Conservation (phyloP, 2,329 filamentous ascomycete genomes). For the Didymella lethalis region DNA sequence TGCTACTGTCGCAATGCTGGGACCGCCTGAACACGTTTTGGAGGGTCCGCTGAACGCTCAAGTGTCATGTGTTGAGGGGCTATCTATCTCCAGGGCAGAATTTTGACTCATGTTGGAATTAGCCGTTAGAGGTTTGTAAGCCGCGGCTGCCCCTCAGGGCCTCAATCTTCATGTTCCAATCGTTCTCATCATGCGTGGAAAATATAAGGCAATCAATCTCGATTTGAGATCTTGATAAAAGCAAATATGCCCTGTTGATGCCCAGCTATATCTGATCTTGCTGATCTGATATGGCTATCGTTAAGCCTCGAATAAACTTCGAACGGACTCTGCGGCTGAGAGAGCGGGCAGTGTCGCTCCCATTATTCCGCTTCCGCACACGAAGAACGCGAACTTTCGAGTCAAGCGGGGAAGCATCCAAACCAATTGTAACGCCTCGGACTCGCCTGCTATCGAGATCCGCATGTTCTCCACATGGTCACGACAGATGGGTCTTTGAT, state of each 20-base stretch:
- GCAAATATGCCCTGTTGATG: background rate
- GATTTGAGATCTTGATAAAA: background rate
- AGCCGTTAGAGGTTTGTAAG: conserved; percentile 5
- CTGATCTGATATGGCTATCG: background rate
- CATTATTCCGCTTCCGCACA: conserved; percentile 12
- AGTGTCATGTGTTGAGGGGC: background rate
- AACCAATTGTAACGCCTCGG: conserved; percentile 20
- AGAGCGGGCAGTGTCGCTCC: conserved; percentile 4
- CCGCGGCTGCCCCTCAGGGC: background rate
- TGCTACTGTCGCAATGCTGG: conserved; percentile 61
- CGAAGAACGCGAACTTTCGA: background rate
- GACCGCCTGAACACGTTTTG: background rate
- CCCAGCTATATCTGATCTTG: background rate
- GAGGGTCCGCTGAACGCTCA: background rate
- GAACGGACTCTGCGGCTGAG: background rate
- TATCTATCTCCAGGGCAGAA: background rate
- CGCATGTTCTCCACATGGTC: conserved; percentile 19
- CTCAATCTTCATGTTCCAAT: background rate
- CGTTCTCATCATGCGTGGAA: background rate
- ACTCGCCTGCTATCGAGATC: conserved; percentile 14
- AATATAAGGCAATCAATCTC: background rate
- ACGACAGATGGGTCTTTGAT: conserved; percentile 8
- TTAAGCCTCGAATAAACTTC: conserved; percentile 11
- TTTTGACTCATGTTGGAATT: conserved; percentile 7
- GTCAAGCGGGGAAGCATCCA: conserved; percentile 5